Percentiles rank a stretch among this genome's conserved stretches.
These are phyloP conservation scores for Cystoderma amianthinum DNA, from an alignment of 768 basidiomycete genomes.

Conservation along the genomic window DNA sequence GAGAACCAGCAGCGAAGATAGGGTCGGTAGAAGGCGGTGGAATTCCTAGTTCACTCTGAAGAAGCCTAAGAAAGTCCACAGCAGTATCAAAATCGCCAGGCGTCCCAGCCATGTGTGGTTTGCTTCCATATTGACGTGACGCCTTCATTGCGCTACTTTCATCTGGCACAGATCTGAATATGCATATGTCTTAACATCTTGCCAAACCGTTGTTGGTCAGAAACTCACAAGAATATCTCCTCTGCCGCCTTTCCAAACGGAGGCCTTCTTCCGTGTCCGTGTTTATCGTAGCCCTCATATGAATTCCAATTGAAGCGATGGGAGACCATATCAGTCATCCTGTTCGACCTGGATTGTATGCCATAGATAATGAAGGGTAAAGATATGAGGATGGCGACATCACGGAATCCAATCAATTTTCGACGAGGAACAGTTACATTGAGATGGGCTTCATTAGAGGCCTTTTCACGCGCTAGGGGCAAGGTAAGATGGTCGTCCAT, in stretches of 20 bases:
- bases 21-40: slow-evolving; percentile 34
- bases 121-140: slow-evolving; percentile 53
- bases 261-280: too few species aligned
- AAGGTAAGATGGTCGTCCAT: too few species aligned
- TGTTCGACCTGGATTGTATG: too few species aligned
- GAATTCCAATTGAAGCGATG: slow-evolving; percentile 87
- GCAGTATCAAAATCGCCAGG: slow-evolving; percentile 56
- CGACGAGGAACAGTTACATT: too few species aligned
- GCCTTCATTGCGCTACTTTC: slow-evolving; percentile 48
- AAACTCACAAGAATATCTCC: neutral
- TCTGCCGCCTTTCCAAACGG: neutral
- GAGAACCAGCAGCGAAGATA: slow-evolving; percentile 66
- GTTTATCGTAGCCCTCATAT: too few species aligned
- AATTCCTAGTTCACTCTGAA: slow-evolving; percentile 61
- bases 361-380: too few species aligned
- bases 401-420: too few species aligned
- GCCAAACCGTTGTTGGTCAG: too few species aligned
- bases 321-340: too few species aligned
- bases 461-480: too few species aligned
- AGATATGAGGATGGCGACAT: too few species aligned
- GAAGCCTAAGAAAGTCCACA: slow-evolving; percentile 55
- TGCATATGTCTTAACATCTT: neutral
- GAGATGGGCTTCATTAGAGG: too few species aligned
- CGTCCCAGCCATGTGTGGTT: slow-evolving; percentile 71
- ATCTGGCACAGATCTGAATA: slow-evolving; percentile 46